phyloP scores from a whole-genome alignment of 768 basidiomycete species.

The Gautieria morchelliformis region DNA sequence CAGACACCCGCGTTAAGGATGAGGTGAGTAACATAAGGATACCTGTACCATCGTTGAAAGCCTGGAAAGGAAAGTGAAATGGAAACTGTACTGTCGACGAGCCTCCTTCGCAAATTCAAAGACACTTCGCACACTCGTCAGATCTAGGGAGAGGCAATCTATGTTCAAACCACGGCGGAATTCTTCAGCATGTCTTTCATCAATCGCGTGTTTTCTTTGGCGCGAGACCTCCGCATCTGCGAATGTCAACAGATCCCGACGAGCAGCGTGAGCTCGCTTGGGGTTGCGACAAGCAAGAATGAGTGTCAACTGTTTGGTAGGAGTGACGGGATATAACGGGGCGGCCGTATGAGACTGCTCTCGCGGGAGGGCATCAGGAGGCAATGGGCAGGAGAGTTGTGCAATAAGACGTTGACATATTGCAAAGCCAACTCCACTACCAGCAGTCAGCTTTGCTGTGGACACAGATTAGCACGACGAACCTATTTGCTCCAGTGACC shows the following conservation, averaged over 20 bases:
- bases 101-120: conserved; percentile 53
- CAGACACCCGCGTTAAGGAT: conserved; percentile 74
- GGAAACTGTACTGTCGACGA: conserved; percentile 33
- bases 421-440: conserved; percentile 75
- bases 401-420: conserved; percentile 70
- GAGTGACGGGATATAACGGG: not conserved
- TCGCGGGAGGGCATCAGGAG: conserved; percentile 30
- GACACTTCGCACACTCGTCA: conserved; percentile 49
- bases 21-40: conserved; percentile 72
- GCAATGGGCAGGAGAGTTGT: conserved; percentile 46
- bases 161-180: conserved; percentile 55
- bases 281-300: conserved; percentile 73
- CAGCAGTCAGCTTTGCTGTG: conserved; percentile 9
- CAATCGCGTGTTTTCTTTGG: conserved; percentile 25
- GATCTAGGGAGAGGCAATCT: conserved; percentile 53
- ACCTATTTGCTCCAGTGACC: conserved; percentile 69
- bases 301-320: conserved; percentile 38
- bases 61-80: not conserved
- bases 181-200: conserved; percentile 42
- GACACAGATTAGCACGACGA: conserved; percentile 11
- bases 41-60: conserved; percentile 31
- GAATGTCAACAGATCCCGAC: conserved; percentile 38
- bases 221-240: conserved; percentile 45
- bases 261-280: conserved; percentile 54
- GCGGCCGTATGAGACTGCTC: not conserved